Percentiles rank a stretch among this genome's conserved stretches.
phyloP scores from a whole-genome alignment of 2,329 filamentous ascomycete genomes.

The Myriosclerotinia duriaeana region DNA sequence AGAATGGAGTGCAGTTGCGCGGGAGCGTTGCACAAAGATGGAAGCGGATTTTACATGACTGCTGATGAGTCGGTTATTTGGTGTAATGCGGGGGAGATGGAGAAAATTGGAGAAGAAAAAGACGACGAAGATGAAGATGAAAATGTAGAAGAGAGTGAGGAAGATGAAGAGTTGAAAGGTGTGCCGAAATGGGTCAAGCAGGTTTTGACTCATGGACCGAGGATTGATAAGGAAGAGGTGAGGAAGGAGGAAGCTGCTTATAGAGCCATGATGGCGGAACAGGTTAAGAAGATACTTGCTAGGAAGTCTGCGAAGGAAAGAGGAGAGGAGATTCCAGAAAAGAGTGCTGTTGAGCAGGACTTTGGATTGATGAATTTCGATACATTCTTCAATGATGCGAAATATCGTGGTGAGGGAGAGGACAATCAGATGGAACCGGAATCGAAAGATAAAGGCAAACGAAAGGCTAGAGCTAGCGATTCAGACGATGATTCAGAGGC shows the following conservation, averaged over 20 bases:
- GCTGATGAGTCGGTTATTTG: background rate
- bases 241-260: constrained; percentile 1
- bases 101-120: background rate
- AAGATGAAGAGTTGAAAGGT: background rate
- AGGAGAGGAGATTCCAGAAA: background rate
- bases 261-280: constrained; percentile 2
- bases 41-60: background rate
- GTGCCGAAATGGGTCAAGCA: constrained; percentile 12
- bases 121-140: no score
- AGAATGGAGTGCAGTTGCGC: background rate
- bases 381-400: background rate
- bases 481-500: background rate
- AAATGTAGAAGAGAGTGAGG: background rate
- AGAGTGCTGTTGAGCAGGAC: background rate
- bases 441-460: background rate
- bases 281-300: background rate
- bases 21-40: background rate
- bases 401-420: no score
- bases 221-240: constrained; percentile 5
- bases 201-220: constrained; percentile 3
- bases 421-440: background rate
- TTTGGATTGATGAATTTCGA: background rate
- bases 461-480: background rate
- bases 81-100: background rate
- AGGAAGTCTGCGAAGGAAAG: background rate